Evolutionary conservation across 2,329 filamentous ascomycete species (phyloP).

Genomic region (Arthrobotrys sphaeroides): DNA sequence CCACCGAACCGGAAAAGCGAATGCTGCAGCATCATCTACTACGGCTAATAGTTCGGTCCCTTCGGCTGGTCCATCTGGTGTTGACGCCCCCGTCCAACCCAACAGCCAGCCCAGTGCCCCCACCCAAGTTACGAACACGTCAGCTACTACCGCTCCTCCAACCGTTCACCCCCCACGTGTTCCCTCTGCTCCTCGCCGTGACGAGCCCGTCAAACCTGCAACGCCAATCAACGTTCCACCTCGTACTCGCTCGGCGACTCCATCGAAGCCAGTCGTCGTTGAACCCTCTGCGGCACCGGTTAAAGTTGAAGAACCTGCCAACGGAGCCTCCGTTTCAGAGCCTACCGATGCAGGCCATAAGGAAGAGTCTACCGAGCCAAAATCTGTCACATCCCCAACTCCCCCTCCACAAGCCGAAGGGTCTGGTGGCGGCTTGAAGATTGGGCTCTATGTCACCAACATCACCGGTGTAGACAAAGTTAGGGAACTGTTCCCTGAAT

Average conservation of each 20-base stretch:
- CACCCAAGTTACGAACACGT: background rate
- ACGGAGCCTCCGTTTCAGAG: conserved; percentile 66
- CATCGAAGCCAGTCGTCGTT: conserved; percentile 60
- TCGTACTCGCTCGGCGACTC: conserved; percentile 58
- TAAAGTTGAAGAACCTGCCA: conserved; percentile 62
- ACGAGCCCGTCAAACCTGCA: conserved; percentile 57
- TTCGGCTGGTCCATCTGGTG: conserved; percentile 47
- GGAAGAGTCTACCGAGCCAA: conserved; percentile 15
- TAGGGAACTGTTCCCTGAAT: conserved; percentile 80
- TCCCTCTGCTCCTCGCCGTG: conserved; percentile 54
- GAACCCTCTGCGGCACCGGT: conserved; percentile 70
- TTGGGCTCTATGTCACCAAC: conserved; percentile 89
- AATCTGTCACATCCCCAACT: conserved; percentile 62
- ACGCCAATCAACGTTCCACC: conserved; percentile 57
- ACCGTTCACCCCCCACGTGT: conserved; percentile 57
- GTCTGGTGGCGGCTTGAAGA: conserved; percentile 72
- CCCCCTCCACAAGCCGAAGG: conserved; percentile 71
- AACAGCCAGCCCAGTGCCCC: background rate
- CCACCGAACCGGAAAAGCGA: conserved; percentile 82
- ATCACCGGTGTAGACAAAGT: conserved; percentile 84
- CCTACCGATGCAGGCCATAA: background rate
- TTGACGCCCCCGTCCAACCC: conserved; percentile 48
- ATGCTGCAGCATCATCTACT: conserved; percentile 56
- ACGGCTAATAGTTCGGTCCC: conserved; percentile 33
- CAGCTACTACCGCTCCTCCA: conserved; percentile 55